A percentile compares a stretch with the other conserved stretches of the same genome.
phyloP scores from a whole-genome alignment of 2,329 filamentous ascomycete species.

The Nemania sp. region DNA sequence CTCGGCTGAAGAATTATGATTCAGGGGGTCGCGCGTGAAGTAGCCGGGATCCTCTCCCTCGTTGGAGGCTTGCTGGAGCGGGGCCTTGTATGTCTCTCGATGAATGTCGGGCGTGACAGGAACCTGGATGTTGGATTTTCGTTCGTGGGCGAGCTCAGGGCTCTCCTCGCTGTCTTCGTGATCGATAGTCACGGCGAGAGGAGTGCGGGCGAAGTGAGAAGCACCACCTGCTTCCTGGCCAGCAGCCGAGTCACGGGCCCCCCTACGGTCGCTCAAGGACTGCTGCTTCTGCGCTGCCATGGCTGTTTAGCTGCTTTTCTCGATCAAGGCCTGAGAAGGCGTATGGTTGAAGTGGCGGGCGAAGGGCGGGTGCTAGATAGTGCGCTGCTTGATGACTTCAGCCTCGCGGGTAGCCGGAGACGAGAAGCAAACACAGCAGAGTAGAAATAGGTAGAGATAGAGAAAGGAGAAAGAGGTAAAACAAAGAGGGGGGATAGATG shows the following conservation, averaged over 20 bases:
- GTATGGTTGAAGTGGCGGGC: not conserved
- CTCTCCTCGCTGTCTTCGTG: not conserved
- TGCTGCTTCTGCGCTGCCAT: slow-evolving; percentile 32
- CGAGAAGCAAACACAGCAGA: not conserved
- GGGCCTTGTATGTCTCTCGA: slow-evolving; percentile 40
- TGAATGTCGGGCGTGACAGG: slow-evolving; percentile 49
- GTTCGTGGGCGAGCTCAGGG: slow-evolving; percentile 43
- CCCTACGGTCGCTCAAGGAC: slow-evolving; percentile 1
- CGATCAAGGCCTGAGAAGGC: not conserved
- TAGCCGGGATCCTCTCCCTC: slow-evolving; percentile 37
- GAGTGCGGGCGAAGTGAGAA: slow-evolving; percentile 26
- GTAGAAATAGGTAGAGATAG: not conserved
- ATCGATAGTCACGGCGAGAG: not conserved
- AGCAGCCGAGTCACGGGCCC: slow-evolving; percentile 20
- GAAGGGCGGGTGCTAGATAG: not conserved
- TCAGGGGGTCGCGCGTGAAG: slow-evolving; percentile 40
- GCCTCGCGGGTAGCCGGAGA: not conserved
- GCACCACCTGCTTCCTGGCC: slow-evolving; percentile 26
- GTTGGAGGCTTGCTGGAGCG: slow-evolving; percentile 24
- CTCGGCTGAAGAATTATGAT: slow-evolving; percentile 22
- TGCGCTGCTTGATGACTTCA: too few species aligned
- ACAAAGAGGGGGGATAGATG: too few species aligned
- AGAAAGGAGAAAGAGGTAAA: not conserved
- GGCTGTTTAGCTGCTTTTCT: slow-evolving; percentile 26
- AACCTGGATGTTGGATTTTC: slow-evolving; percentile 41